A percentile compares a stretch with the other conserved stretches of the same genome.
These are phyloP conservation scores for Plectranthus barbatus DNA, from an alignment of 257 asterid genomes.

Conservation along the genomic window DNA sequence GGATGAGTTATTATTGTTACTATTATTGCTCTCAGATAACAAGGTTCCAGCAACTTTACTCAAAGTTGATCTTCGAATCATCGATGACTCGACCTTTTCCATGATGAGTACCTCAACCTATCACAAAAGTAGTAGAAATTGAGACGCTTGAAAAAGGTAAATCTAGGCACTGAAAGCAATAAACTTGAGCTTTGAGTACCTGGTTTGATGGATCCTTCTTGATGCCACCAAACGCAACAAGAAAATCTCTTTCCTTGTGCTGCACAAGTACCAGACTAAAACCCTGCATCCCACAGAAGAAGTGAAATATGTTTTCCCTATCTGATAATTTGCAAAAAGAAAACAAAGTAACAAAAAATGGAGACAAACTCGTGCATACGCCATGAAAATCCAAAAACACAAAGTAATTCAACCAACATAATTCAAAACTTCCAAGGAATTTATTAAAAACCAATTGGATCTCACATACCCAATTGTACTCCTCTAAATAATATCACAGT, in stretches of 20 bases:
- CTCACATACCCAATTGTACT: not conserved
- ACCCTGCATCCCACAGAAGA: conserved; percentile 51
- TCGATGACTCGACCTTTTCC: conserved; percentile 71
- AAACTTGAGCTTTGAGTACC: conserved; percentile 32
- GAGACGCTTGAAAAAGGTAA: not conserved
- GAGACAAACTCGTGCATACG: not conserved
- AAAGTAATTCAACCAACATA: not conserved
- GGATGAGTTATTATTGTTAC: conserved; percentile 6
- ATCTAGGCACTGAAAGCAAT: conserved; percentile 7
- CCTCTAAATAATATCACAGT: not conserved
- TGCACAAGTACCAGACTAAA: conserved; percentile 92
- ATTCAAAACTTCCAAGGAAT: not conserved
- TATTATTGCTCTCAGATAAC: conserved; percentile 39
- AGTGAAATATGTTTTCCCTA: not conserved
- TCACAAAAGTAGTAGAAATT: conserved; percentile 4
- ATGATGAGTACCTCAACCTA: conserved; percentile 87
- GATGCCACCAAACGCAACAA: conserved; percentile 93
- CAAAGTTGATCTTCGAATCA: conserved; percentile 64
- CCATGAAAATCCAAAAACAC: not conserved
- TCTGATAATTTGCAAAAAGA: no score
- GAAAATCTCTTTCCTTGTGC: conserved; percentile 86
- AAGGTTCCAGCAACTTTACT: conserved; percentile 75
- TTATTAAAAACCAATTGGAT: no score
- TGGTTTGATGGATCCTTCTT: conserved; percentile 92
- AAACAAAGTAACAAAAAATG: no score